These are phyloP conservation scores for Piromyces finnis DNA, from an alignment of 192 early-diverging fungal species.

Conservation along the genomic window DNA sequence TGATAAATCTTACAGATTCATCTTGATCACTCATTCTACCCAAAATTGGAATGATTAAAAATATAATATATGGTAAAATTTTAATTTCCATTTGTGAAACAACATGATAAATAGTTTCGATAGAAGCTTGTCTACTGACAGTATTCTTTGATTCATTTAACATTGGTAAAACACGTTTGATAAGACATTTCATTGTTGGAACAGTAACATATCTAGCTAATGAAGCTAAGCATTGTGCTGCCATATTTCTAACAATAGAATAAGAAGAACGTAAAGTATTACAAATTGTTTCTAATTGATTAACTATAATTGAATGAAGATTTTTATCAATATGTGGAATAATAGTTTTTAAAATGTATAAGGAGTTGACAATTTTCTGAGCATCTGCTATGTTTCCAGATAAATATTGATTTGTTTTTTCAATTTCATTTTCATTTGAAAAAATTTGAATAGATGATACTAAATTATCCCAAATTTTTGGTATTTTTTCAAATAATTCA, in stretches of 20 bases:
- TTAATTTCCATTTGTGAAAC: conserved; percentile 57
- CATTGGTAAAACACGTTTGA: conserved; percentile 57
- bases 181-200: conserved; percentile 56
- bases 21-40: conserved; percentile 93
- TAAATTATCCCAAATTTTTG: conserved; percentile 52
- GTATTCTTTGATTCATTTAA: conserved; percentile 51
- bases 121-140: conserved; percentile 66
- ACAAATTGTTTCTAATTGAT: conserved; percentile 44
- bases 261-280: conserved; percentile 44
- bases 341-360: conserved; percentile 53
- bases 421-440: conserved; percentile 9
- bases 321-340: conserved; percentile 25
- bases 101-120: conserved; percentile 67
- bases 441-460: conserved; percentile 17
- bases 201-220: conserved; percentile 48
- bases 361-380: conserved; percentile 57
- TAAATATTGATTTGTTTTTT: conserved; percentile 9
- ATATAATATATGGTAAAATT: conserved; percentile 91
- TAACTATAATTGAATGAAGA: conserved; percentile 31
- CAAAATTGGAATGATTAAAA: conserved; percentile 88
- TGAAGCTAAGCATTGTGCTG: conserved; percentile 57
- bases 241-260: conserved; percentile 58
- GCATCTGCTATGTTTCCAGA: conserved; percentile 9
- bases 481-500: conserved; percentile 43
- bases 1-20: conserved; percentile 70